Percentiles rank a stretch among this genome's conserved stretches.
These are phyloP conservation scores for Pachyrhizus erosus DNA, from an alignment of 306 rosid genomes.

Conservation along the genomic window DNA sequence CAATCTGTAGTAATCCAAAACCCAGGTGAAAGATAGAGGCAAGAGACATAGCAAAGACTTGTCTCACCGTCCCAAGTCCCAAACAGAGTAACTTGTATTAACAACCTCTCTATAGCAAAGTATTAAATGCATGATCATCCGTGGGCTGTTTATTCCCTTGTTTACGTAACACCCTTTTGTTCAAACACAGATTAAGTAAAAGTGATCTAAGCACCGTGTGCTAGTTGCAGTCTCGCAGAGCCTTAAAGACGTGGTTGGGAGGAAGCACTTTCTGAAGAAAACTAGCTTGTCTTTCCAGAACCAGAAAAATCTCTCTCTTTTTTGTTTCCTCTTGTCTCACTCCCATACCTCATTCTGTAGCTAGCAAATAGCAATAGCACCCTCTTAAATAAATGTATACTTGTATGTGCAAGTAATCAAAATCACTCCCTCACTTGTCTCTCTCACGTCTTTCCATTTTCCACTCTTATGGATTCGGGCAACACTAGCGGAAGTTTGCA, in stretches of 20 bases:
- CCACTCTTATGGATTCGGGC: slow-evolving; percentile 73
- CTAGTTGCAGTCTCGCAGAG: slow-evolving; percentile 46
- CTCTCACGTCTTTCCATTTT: slow-evolving; percentile 49
- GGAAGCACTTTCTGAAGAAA: slow-evolving; percentile 43
- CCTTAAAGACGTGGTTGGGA: slow-evolving; percentile 36
- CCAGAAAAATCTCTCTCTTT: slow-evolving; percentile 26
- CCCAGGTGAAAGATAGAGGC: slow-evolving; percentile 12
- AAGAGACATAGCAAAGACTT: not conserved
- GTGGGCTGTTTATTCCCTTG: slow-evolving; percentile 52
- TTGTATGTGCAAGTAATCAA: slow-evolving; percentile 40
- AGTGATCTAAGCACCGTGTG: slow-evolving; percentile 42
- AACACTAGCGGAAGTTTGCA: slow-evolving; percentile 74
- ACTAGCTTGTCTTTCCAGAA: slow-evolving; percentile 43
- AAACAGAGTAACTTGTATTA: slow-evolving; percentile 23
- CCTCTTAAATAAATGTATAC: slow-evolving; percentile 49
- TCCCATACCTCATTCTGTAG: slow-evolving; percentile 34
- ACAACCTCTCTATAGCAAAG: slow-evolving; percentile 22
- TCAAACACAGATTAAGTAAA: slow-evolving; percentile 46
- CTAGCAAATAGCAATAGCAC: not conserved
- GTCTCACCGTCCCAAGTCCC: slow-evolving; percentile 2
- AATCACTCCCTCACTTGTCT: slow-evolving; percentile 12
- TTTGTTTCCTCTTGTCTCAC: not conserved
- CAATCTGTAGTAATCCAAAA: slow-evolving; percentile 16
- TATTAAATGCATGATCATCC: slow-evolving; percentile 46
- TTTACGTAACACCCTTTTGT: slow-evolving; percentile 44